Evolutionary conservation across 805 yeast genomes (phyloP), one percentile per base, ranked within the genome.

Genomic region (Yarrowia divulgata): DNA sequence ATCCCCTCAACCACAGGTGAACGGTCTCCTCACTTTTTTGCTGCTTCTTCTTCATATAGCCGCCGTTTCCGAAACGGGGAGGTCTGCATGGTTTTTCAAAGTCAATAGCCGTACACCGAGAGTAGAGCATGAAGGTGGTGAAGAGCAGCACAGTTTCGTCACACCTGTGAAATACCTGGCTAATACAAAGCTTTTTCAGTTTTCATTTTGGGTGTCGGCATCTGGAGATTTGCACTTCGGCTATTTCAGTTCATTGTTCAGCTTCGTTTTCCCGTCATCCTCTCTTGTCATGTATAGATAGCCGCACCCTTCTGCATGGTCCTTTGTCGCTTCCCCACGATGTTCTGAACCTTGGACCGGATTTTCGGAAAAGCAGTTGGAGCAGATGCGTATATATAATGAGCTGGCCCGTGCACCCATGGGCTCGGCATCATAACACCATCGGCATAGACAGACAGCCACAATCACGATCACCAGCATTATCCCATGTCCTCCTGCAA

Each of bases 261-360:
- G 19, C 32, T 46, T 46, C 29, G 29, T 8, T 34, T 34, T 9
- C 10, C 37, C 37, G 37, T 34, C 34, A 12, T 12, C n/a, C 19
- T 29, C 14, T 18, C 52, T 23, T 48, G 23, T 13, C 18, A 5
- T 14, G 10, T 29, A 9, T 9, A 29, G 39, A n/a, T 35, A 50
- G 57, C 40, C 40, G 57, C 52, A 50, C 57, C 9, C 34, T 23
- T 16, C 34, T 23, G 32, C 37, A 43, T 43, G 46, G 29, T 8
- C 16, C 57, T 35, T 50, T 50, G 57, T 50, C 19, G 19, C 39
- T 50, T 34, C 57, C 57, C 57, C 57, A 50, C 57, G 57, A 50
- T 50, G 16, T 14, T 18, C 40, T 6, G 16, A 50, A 50, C 57
- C 29, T 50, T 49, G 32, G 48, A 43, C 3, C 13, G 4, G 19